phyloP scores from a whole-genome alignment of 1,139 yeast species.

The Suhomyces ambrosiae region DNA sequence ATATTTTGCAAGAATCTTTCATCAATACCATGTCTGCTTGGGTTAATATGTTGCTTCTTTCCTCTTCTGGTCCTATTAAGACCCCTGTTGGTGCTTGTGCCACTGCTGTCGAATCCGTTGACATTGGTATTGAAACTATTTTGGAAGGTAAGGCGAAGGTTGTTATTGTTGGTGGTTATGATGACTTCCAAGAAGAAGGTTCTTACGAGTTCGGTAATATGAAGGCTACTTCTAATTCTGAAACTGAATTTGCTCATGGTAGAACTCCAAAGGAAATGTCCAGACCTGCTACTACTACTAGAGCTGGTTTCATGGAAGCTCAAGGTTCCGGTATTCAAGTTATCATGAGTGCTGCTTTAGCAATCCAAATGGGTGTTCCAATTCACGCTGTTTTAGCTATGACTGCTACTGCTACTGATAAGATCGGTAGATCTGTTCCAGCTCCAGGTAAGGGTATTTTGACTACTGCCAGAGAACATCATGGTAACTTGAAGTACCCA shows the following conservation, averaged over 20 bases:
- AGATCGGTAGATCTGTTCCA: constrained; percentile 98
- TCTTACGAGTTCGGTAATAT: constrained; percentile 97
- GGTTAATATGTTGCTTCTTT: constrained; percentile 96
- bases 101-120: constrained; percentile 96
- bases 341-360: constrained; percentile 92
- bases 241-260: constrained; percentile 87
- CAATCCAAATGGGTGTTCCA: constrained; percentile 98
- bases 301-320: constrained; percentile 99
- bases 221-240: constrained; percentile 95
- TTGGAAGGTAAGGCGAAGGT: constrained; percentile 92
- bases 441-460: constrained; percentile 99
- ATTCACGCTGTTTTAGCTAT: constrained; percentile 92
- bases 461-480: constrained; percentile 96
- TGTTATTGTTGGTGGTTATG: constrained; percentile 97
- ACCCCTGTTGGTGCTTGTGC: constrained; percentile 99
- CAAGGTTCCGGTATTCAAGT: constrained; percentile 99
- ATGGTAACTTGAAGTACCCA: constrained; percentile 78
- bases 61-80: constrained; percentile 98
- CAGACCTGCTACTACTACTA: constrained; percentile 93
- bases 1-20: constrained; percentile 94
- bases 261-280: constrained; percentile 99
- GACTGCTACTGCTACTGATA: constrained; percentile 96
- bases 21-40: constrained; percentile 99
- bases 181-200: constrained; percentile 99
- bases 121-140: constrained; percentile 92